A percentile compares a stretch with the other conserved stretches of the same genome.
Evolutionary conservation across 2,329 filamentous ascomycete species (phyloP).

Genomic region (Aureobasidium sp.): DNA sequence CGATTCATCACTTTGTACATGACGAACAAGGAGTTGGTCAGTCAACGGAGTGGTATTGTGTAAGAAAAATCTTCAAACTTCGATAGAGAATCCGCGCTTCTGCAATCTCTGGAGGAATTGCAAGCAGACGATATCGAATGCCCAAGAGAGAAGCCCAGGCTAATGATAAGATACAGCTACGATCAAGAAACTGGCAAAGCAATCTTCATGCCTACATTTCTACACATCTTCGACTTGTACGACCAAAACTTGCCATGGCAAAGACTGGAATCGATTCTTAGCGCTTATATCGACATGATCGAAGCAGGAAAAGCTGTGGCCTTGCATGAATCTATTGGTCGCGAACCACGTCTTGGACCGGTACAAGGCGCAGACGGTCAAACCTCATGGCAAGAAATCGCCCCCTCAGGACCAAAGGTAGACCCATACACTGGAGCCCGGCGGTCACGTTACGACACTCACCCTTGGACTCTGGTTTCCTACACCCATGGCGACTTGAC

Average conservation of each 20-base stretch:
- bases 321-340: constrained; percentile 22
- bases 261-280: constrained; percentile 28
- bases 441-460: constrained; percentile 21
- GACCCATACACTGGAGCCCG: constrained; percentile 16
- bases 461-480: constrained; percentile 29
- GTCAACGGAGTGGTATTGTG: constrained; percentile 27
- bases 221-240: constrained; percentile 27
- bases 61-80: constrained; percentile 11
- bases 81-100: not conserved
- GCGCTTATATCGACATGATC: constrained; percentile 30
- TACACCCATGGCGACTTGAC: constrained; percentile 28
- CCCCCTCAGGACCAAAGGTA: constrained; percentile 12
- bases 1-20: constrained; percentile 27
- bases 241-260: constrained; percentile 28
- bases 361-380: constrained; percentile 25
- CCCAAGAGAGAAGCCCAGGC: not conserved
- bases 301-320: constrained; percentile 29
- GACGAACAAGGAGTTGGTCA: constrained; percentile 25
- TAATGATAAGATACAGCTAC: constrained; percentile 16
- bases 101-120: not conserved
- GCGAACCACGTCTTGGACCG: constrained; percentile 14
- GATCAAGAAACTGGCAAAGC: constrained; percentile 27
- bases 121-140: not conserved
- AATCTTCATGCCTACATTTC: constrained; percentile 29
- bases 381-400: constrained; percentile 25